phyloP scores from a whole-genome alignment of 2,329 filamentous ascomycete species.

The Penicillium sp. region DNA sequence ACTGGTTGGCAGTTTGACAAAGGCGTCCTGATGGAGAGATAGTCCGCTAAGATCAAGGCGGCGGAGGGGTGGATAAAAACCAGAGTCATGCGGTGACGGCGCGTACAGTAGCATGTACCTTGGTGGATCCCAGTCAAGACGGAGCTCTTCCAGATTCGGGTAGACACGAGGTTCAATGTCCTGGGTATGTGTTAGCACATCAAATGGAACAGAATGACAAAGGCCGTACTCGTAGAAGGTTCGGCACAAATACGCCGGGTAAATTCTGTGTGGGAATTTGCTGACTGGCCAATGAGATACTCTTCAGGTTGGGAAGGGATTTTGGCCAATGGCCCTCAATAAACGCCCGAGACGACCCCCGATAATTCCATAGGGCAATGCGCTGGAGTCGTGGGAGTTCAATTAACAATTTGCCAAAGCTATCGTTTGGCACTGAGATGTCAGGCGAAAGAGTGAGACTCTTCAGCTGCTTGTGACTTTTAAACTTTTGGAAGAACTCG shows the following conservation, averaged over 20 bases:
- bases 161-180: constrained; percentile 12
- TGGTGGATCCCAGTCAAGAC: constrained; percentile 27
- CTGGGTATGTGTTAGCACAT: neutral
- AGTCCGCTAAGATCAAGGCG: constrained; percentile 28
- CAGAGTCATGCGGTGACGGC: too few relatives aligned
- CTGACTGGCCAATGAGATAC: constrained; percentile 23
- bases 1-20: constrained; percentile 21
- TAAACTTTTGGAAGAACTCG: constrained; percentile 26
- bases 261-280: constrained; percentile 4
- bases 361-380: constrained; percentile 23
- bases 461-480: constrained; percentile 24
- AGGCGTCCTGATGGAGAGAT: constrained; percentile 15
- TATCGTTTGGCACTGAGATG: constrained; percentile 23
- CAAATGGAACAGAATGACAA: neutral
- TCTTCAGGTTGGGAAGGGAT: constrained; percentile 29
- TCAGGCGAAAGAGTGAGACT: constrained; percentile 24
- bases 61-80: constrained; percentile 20
- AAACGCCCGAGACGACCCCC: constrained; percentile 3
- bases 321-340: constrained; percentile 19
- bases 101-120: constrained; percentile 18
- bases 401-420: constrained; percentile 23
- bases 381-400: constrained; percentile 27
- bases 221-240: constrained; percentile 1
- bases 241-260: constrained; percentile 1
- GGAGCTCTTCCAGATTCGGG: constrained; percentile 32